Base-by-base conservation (phyloP, 805 yeast genomes). In the Wickerhamiella nectarea region DNA sequence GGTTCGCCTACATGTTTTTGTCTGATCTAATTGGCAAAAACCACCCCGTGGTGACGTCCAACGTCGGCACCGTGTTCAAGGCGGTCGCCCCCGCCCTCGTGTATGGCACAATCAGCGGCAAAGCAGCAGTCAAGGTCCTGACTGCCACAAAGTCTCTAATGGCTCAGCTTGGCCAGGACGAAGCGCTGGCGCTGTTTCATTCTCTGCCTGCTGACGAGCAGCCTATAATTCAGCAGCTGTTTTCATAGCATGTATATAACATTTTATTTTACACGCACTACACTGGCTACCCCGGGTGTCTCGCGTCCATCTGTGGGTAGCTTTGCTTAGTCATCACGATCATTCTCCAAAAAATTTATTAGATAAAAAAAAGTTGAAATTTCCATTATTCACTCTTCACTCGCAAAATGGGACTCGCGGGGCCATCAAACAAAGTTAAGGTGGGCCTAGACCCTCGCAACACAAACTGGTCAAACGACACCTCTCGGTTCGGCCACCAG, bases 401-500 rank as follows among this genome's bases (percentile, higher is more conserved):
- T n/a, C n/a, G n/a, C n/a, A n/a, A n/a, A n/a, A 56, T 64, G 60
- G 67, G 69, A 12, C 57, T 66, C 8, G 59, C 71, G 9, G 96
- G 83, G 9, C 70, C 79, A 5, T 80, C 77, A 57, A 74, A 71
- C 10, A 85, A 82, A 56, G 94, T 82, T 55, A 72, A 91, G 56
- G 80, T 87, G 59, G 96, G 97, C 9, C 63, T 71, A 29, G 98
- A 89, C 64, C 98, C 98, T 14, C 69, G 97, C 56, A 89, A 89
- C 56, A 87, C 95, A 1, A 73, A 76, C 48, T 89, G 98, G 98
- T 80, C 95, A 20, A 85, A 85, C 56, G 83, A 65, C 48, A 57
- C 52, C 19, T 48, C 47, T 3, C 65, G 95, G 41, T 89, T 89
- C 56, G 98, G 98, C 0, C 95, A 82, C 59, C 75, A 80, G 55